Evolutionary conservation across 129 eudicot genomes (phyloP).

Genomic region (Glebionis coronaria): DNA sequence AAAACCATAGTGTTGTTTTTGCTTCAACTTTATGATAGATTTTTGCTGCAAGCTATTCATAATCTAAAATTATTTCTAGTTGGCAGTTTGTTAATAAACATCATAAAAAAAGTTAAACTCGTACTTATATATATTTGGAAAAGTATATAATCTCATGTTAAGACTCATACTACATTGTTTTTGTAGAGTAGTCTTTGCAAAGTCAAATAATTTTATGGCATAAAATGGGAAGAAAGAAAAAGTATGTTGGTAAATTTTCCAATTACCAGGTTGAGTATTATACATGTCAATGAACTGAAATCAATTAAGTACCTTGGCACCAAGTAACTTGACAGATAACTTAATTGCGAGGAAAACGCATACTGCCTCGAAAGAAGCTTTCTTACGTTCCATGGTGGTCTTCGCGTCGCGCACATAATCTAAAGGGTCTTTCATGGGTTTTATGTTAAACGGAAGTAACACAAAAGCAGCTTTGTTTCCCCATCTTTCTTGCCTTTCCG

Average conservation of each 20-base stretch:
- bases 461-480: background rate
- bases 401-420: background rate
- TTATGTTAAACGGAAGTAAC: background rate
- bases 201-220: constrained; percentile 12
- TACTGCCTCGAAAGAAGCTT: background rate
- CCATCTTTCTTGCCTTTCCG: background rate
- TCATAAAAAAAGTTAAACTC: too few relatives aligned
- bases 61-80: background rate
- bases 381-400: background rate
- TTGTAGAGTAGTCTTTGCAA: constrained; percentile 17
- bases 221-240: background rate
- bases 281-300: too few relatives aligned
- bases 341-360: background rate
- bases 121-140: too few relatives aligned
- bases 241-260: too few relatives aligned
- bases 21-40: constrained; percentile 12
- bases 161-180: constrained; percentile 13
- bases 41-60: constrained; percentile 21
- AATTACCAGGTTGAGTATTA: too few relatives aligned
- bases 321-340: background rate
- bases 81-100: background rate
- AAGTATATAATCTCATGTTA: constrained; percentile 10
- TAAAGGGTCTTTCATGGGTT: background rate
- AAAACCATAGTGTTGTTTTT: constrained; percentile 34
- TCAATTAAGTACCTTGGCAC: background rate